Conservation (phyloP, 2,329 filamentous ascomycete genomes). For the Verticillium alfalfae region DNA sequence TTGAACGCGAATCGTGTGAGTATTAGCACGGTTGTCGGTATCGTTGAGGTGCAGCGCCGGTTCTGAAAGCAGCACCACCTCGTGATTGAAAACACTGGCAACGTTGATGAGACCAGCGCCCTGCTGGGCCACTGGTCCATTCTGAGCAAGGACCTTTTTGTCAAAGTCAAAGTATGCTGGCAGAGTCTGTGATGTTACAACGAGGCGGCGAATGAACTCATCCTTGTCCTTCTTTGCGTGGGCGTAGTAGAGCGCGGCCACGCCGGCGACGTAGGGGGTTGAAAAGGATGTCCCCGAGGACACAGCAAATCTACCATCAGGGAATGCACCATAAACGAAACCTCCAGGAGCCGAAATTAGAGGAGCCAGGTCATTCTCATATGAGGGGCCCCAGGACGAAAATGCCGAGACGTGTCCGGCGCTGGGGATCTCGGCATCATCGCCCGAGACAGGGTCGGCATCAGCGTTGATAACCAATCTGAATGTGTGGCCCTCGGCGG, state of each 20-base stretch:
- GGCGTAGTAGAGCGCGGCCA: constrained; percentile 14
- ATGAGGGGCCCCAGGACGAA: constrained; percentile 14
- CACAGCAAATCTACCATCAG: constrained; percentile 9
- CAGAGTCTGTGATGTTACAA: constrained; percentile 6
- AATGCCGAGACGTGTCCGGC: constrained; percentile 12
- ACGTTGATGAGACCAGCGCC: constrained; percentile 14
- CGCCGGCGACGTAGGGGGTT: constrained; percentile 13
- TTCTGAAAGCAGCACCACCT: constrained; percentile 7
- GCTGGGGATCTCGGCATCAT: constrained; percentile 3
- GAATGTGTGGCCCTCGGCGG: constrained; percentile 5
- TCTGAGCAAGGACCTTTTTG: neutral
- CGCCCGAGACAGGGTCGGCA: constrained; percentile 3
- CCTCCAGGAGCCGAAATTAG: constrained; percentile 13
- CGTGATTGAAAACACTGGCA: constrained; percentile 7
- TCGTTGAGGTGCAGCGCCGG: constrained; percentile 11
- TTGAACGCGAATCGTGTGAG: constrained; percentile 9
- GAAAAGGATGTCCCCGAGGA: constrained; percentile 14
- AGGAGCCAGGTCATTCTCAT: constrained; percentile 14
- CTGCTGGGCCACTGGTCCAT: constrained; percentile 11
- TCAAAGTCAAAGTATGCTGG: constrained; percentile 6
- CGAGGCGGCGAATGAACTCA: constrained; percentile 9
- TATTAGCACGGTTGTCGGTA: constrained; percentile 11
- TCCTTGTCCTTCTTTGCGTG: constrained; percentile 8
- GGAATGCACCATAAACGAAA: constrained; percentile 12
- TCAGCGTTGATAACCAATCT: constrained; percentile 8